Percentiles rank a stretch among this genome's conserved stretches.
Evolutionary conservation across 345 rosid species (phyloP).

Genomic region (Aurinia saxatilis): DNA sequence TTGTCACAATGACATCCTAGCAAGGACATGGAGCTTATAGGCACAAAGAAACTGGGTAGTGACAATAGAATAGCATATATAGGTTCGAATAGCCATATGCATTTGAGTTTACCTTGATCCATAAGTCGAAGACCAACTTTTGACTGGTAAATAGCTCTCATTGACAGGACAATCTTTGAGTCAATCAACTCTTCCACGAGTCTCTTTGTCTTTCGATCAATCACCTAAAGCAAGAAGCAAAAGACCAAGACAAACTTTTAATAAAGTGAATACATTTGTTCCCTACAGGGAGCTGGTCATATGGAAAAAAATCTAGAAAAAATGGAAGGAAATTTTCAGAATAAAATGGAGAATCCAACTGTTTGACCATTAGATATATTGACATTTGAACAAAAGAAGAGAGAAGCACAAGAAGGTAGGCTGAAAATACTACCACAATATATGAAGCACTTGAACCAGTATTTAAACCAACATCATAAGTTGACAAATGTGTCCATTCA

Average conservation of each 20-base stretch:
- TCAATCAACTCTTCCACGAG: slow-evolving; percentile 90
- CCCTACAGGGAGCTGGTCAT: neutral
- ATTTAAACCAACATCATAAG: slow-evolving; percentile 82
- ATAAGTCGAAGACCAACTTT: slow-evolving; percentile 80
- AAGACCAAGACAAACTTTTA: neutral
- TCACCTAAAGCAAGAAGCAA: slow-evolving; percentile 48
- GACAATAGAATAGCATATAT: neutral
- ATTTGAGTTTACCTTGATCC: slow-evolving; percentile 54
- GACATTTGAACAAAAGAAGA: neutral
- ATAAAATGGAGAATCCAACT: neutral
- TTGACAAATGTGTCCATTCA: slow-evolving; percentile 89
- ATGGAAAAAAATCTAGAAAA: neutral
- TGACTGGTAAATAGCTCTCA: slow-evolving; percentile 95
- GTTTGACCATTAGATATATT: neutral
- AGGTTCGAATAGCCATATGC: neutral
- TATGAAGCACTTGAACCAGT: slow-evolving; percentile 89
- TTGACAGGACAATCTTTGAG: slow-evolving; percentile 74
- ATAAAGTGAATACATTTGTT: neutral
- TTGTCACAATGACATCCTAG: neutral
- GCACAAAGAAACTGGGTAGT: neutral
- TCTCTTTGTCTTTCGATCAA: slow-evolving; percentile 74
- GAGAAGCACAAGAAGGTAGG: neutral
- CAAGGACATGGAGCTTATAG: neutral
- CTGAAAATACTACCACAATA: slow-evolving; percentile 58
- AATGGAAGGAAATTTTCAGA: neutral